These are phyloP conservation scores for Nematocida homosporus DNA, from an alignment of 371 early-diverging fungal genomes.

Conservation along the genomic window DNA sequence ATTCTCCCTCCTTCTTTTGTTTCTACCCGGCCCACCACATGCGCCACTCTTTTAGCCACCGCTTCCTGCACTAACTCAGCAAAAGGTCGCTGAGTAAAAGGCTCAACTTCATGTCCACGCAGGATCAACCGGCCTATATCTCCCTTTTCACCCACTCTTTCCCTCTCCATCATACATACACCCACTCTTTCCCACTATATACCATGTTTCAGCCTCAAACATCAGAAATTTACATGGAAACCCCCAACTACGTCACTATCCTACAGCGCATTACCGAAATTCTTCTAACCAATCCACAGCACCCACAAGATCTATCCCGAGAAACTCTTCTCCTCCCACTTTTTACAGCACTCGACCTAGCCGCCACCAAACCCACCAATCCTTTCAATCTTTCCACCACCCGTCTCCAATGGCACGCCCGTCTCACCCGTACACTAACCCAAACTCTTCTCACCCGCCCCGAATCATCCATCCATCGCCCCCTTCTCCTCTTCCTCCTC, in stretches of 20 bases:
- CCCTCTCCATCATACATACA: too few relatives aligned
- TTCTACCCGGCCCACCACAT: slow-evolving; percentile 17
- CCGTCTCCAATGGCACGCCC: background rate
- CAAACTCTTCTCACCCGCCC: background rate
- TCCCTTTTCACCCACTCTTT: slow-evolving; percentile 53
- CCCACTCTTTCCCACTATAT: slow-evolving; percentile 19
- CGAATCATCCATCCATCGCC: background rate
- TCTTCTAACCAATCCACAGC: too few relatives aligned
- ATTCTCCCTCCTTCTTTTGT: slow-evolving; percentile 16
- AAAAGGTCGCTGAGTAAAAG: slow-evolving; percentile 68
- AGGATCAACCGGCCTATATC: slow-evolving; percentile 61
- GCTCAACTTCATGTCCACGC: slow-evolving; percentile 56
- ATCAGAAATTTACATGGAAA: background rate
- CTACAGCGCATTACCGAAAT: too few relatives aligned
- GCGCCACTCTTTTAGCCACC: slow-evolving; percentile 47
- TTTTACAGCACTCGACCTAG: background rate
- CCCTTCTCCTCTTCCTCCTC: background rate
- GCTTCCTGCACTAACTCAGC: slow-evolving; percentile 63
- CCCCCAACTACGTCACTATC: too few relatives aligned
- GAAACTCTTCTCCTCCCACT: background rate
- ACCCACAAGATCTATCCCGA: too few relatives aligned
- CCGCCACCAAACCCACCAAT: background rate
- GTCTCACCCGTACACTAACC: background rate
- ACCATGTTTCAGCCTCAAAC: slow-evolving; percentile 27
- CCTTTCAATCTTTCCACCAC: background rate